phyloP scores from a whole-genome alignment of 208 protist genomes.

The Crithidia brevicula region DNA sequence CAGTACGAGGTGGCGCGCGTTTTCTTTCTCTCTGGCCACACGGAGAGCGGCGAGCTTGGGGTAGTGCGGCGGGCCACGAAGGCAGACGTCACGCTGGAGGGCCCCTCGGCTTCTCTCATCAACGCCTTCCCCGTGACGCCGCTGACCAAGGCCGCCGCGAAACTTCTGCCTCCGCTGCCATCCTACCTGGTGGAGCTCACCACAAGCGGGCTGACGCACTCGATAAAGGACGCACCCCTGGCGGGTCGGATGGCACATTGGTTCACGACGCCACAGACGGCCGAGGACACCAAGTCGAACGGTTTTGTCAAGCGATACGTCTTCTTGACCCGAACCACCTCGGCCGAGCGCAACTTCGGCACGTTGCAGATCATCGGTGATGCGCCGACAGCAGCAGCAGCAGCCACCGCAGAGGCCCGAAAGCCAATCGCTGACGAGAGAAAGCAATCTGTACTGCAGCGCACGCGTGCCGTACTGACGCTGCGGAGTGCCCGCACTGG shows the following conservation, averaged over 20 bases:
- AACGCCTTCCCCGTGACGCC: conserved; percentile 16
- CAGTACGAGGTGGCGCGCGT: conserved; percentile 47
- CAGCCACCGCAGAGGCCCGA: neutral
- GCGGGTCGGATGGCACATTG: conserved; percentile 27
- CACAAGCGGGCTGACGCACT: conserved; percentile 72
- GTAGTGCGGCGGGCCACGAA: conserved; percentile 28
- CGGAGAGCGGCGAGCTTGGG: conserved; percentile 71
- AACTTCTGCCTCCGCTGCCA: conserved; percentile 21
- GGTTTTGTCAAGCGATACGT: conserved; percentile 34
- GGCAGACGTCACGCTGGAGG: conserved; percentile 16
- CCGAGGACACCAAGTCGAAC: conserved; percentile 8
- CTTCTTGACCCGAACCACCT: conserved; percentile 25
- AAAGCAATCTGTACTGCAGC: conserved; percentile 11
- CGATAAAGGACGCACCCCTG: conserved; percentile 22
- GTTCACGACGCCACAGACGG: conserved; percentile 14
- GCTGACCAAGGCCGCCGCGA: conserved; percentile 14
- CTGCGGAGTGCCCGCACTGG: conserved; percentile 15
- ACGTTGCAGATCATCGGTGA: conserved; percentile 33
- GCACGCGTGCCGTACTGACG: conserved; percentile 23
- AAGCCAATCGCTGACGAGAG: neutral
- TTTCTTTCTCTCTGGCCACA: conserved; percentile 82
- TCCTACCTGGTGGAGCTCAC: conserved; percentile 62
- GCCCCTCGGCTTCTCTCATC: conserved; percentile 20
- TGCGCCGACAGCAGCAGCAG: neutral
- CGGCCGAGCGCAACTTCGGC: conserved; percentile 39